These are phyloP conservation scores for Aphanocladium album DNA, from an alignment of 2,329 filamentous ascomycete genomes.

Conservation along the genomic window DNA sequence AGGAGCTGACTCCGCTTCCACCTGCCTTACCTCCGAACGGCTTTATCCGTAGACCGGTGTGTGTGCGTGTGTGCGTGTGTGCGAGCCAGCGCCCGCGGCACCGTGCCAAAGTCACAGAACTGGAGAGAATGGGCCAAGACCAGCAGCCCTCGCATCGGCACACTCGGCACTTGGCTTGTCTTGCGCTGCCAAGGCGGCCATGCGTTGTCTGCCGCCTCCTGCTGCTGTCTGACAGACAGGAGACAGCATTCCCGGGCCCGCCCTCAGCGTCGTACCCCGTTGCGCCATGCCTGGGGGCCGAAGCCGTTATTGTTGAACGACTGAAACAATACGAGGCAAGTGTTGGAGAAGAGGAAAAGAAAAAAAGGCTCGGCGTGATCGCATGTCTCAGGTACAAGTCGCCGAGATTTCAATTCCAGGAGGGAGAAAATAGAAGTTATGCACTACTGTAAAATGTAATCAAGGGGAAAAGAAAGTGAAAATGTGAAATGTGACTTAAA, in stretches of 20 bases:
- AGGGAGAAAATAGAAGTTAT: neutral
- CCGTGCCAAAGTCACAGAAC: neutral
- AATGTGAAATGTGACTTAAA: too few species aligned
- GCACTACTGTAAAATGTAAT: too few species aligned
- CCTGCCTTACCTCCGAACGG: neutral
- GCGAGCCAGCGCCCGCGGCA: neutral
- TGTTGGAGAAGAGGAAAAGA: too few species aligned
- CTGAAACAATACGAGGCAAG: neutral
- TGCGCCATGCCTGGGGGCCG: neutral
- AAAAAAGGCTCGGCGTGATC: neutral
- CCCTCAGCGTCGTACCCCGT: neutral
- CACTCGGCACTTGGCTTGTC: neutral
- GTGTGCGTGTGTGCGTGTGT: too few species aligned
- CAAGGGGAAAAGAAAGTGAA: too few species aligned
- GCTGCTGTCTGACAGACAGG: neutral
- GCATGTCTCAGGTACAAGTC: neutral
- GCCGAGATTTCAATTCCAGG: neutral
- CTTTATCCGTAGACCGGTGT: neutral
- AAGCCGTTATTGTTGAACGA: neutral
- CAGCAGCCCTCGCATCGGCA: neutral
- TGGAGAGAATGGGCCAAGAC: neutral
- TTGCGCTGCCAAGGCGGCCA: neutral
- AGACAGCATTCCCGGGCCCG: too few species aligned
- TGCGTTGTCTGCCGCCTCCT: neutral
- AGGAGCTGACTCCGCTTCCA: neutral